Base-by-base conservation (phyloP, 441 rosid genomes). In the Bruguiera hainesii region DNA sequence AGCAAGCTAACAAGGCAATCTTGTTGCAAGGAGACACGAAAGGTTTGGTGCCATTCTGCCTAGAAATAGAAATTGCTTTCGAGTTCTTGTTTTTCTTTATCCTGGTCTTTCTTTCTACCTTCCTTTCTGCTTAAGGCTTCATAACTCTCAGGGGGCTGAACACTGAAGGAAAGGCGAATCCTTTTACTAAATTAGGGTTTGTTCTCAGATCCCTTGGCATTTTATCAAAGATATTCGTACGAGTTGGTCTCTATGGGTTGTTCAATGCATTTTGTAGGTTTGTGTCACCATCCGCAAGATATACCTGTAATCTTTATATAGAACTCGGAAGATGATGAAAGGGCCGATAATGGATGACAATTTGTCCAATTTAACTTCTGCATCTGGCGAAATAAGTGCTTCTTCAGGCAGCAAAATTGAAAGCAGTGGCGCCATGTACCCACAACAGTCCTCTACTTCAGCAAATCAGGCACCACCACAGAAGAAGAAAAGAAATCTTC, bases 401-500 rank as follows among this genome's bases (percentile, higher is more conserved):
- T 76, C 85, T 72, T 68, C 81, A 61, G 77, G 79, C 31, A 60
- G 69, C 67, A 77, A 82, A 62, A 60, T 71, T 53, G 75, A 71
- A 60, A 48, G 37, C 37, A 7, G 63, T 63, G 74, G 57, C 16
- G 58, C 73, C 61, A 21, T 71, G 31, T 61, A 75, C 70, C 71
- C 76, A 23, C 82, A 73, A 48, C 82, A 73, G 21, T 75, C 76
- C n/a, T 66, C 77, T 61, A 61, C 74, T 75, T 64, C 85, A 31
- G 65, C 85, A 65, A 78, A 76, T 62, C 76, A 74, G 53, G 76
- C 71, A 35, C 70, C 77, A 35, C 69, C 78, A n/a, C 66, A 68
- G 59, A 86, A 82, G 85, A 86, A 75, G 83, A 86, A 76, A 70
- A 80, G 88, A 39, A 84, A 71, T 64, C 87, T 84, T 66, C 90